phyloP scores from a whole-genome alignment of 805 yeast genomes.

The Ogataea saltuana region DNA sequence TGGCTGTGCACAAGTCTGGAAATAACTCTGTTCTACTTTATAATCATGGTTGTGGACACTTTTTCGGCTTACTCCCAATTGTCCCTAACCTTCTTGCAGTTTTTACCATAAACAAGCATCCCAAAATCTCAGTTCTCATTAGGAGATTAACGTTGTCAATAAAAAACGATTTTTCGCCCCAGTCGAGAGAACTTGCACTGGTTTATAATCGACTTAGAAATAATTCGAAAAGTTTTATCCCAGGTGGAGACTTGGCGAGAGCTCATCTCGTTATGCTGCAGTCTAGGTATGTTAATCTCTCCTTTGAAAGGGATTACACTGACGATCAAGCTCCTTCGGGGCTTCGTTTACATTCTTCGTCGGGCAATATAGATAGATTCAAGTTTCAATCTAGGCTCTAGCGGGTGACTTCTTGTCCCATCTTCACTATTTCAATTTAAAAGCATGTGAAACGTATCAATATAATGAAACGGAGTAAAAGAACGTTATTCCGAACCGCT shows the following conservation, averaged over 20 bases:
- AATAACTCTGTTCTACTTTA: slow-evolving; percentile 16
- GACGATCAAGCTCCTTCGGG: slow-evolving; percentile 2
- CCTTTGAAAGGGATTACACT: background rate
- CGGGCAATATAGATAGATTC: slow-evolving; percentile 9
- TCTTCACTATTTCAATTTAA: too few relatives aligned
- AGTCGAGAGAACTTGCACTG: slow-evolving; percentile 7
- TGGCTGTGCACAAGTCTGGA: slow-evolving; percentile 4
- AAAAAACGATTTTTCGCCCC: slow-evolving; percentile 5
- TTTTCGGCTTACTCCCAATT: slow-evolving; percentile 12
- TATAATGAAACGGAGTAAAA: slow-evolving; percentile 8
- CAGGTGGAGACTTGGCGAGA: slow-evolving; percentile 18
- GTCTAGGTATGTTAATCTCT: slow-evolving; percentile 5
- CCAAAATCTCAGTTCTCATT: slow-evolving; percentile 10
- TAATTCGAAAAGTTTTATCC: slow-evolving; percentile 10
- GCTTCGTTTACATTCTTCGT: slow-evolving; percentile 5
- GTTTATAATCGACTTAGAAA: slow-evolving; percentile 9
- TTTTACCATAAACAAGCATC: slow-evolving; percentile 6
- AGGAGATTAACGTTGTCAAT: slow-evolving; percentile 12
- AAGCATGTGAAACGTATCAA: too few relatives aligned
- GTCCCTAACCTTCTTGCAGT: slow-evolving; percentile 2
- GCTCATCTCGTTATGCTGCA: slow-evolving; percentile 9
- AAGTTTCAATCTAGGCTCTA: slow-evolving; percentile 3
- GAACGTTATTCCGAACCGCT: slow-evolving; percentile 3
- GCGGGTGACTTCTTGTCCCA: too few relatives aligned
- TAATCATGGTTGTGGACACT: slow-evolving; percentile 15